Evolutionary conservation across 2,329 filamentous ascomycete genomes (phyloP).

Genomic region (Diaporthe helianthi): DNA sequence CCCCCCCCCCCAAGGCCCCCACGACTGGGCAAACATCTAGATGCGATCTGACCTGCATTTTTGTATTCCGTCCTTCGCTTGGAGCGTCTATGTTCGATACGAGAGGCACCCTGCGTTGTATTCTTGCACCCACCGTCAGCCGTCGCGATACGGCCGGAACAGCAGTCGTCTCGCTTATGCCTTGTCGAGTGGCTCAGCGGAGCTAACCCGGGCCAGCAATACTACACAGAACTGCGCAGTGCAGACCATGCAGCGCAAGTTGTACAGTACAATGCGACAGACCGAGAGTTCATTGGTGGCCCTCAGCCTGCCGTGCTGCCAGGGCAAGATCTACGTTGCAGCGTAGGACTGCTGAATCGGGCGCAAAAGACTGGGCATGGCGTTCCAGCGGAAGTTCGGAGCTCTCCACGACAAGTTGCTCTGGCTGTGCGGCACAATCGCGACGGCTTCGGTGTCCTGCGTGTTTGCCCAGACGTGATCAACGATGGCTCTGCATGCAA

Average conservation of each 20-base stretch:
- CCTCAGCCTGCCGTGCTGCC: background rate
- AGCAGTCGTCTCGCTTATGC: slow-evolving; percentile 4
- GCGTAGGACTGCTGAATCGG: slow-evolving; percentile 13
- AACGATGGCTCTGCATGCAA: background rate
- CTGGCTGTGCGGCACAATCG: background rate
- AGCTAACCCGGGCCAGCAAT: background rate
- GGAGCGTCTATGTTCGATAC: slow-evolving; percentile 8
- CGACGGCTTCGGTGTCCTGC: slow-evolving; percentile 8
- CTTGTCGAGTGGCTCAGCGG: background rate
- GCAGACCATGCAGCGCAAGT: background rate
- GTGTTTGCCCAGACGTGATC: slow-evolving; percentile 7
- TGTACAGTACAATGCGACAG: slow-evolving; percentile 5
- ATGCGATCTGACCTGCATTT: slow-evolving; percentile 19
- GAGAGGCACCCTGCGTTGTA: background rate
- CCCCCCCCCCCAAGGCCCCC: slow-evolving; percentile 1
- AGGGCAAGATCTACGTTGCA: slow-evolving; percentile 27
- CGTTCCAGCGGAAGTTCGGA: slow-evolving; percentile 5
- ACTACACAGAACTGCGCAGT: background rate
- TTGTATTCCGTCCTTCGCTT: slow-evolving; percentile 4
- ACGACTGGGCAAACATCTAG: background rate
- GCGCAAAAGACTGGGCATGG: background rate
- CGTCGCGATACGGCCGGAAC: background rate
- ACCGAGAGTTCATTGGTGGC: background rate
- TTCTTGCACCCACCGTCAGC: background rate
- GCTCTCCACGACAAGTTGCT: slow-evolving; percentile 4